Base-by-base conservation (phyloP, 495 filamentous ascomycete genomes). In the Penicilliopsis zonata region DNA sequence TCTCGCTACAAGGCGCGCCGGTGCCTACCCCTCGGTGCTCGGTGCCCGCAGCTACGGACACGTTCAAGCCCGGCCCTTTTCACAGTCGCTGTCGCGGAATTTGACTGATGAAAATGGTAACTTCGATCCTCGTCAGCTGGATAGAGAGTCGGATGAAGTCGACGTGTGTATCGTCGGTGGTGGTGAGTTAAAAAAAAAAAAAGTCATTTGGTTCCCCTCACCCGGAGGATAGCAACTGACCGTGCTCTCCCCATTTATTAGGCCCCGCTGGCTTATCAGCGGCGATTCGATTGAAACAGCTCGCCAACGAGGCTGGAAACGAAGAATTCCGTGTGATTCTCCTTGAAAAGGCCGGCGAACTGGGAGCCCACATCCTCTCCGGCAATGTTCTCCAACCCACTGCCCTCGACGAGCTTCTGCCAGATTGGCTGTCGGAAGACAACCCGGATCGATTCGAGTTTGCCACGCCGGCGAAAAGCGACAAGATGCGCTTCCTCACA, bases 141-240 rank as follows among this genome's bases (percentile, higher is more conserved):
- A 94, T 29, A 75, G 90, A 35, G 90, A 96, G 57, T 81, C 71
- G 32, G 90, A 96, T 43, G 59, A 93, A 52, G 90, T 96, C 13
- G 90, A 96, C 59, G 88, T 96, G 7, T 93, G 85, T 49, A 96
- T 99, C 53, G 74, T 99, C 22, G 90, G 90, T 46, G 90, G 88
- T 47, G 86, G 77, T 80, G 69, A 41, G 56, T 9, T 9, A 4
- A 21, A 13, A 6, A 21, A 19, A 13, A 31, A 6, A 31, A 18
- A 31, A 34, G 30, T 36, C 26, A 28, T n/a, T n/a, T n/a, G n/a
- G n/a, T n/a, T n/a, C n/a, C n/a, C n/a, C n/a, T n/a, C n/a, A n/a
- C n/a, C n/a, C n/a, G n/a, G n/a, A n/a, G n/a, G n/a, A n/a, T n/a
- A n/a, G n/a, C n/a, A n/a, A n/a, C 49, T 43, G 41, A 53, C 25